These are phyloP conservation scores for Penicillium silybi DNA, from an alignment of 495 filamentous ascomycete genomes.

Conservation along the genomic window DNA sequence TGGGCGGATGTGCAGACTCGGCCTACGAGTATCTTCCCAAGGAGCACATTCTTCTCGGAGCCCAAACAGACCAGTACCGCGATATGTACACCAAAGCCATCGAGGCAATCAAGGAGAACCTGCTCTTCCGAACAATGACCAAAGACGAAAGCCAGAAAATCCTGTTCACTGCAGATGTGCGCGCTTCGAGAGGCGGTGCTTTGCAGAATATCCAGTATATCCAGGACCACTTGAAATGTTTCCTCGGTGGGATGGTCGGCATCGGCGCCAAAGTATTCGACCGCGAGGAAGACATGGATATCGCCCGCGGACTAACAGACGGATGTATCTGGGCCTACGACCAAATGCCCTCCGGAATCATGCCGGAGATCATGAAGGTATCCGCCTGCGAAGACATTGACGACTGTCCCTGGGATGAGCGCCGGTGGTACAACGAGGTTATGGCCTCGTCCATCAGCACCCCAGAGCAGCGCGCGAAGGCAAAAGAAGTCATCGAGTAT, in stretches of 20 bases:
- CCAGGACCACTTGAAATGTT: constrained; percentile 58
- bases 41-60: constrained; percentile 70
- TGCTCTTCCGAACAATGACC: constrained; percentile 80
- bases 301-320: constrained; percentile 52
- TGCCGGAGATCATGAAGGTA: constrained; percentile 57
- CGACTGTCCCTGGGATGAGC: constrained; percentile 55
- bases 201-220: constrained; percentile 32
- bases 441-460: constrained; percentile 14
- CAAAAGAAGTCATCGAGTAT: constrained; percentile 37
- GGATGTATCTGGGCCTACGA: constrained; percentile 61
- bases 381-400: constrained; percentile 43
- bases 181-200: constrained; percentile 18
- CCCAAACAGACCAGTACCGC: constrained; percentile 69
- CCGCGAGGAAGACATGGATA: constrained; percentile 48
- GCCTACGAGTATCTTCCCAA: constrained; percentile 98
- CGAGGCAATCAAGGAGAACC: constrained; percentile 64
- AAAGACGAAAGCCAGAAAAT: constrained; percentile 66
- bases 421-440: constrained; percentile 44
- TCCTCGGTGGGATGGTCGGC: constrained; percentile 58
- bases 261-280: constrained; percentile 59
- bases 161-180: constrained; percentile 63
- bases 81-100: constrained; percentile 73
- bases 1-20: constrained; percentile 88
- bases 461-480: constrained; percentile 30
- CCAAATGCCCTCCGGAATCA: constrained; percentile 52